Evolutionary conservation across 192 early-diverging fungal species (phyloP), one percentile per base, ranked within the genome.

Genomic region (Gonapodya sp.): DNA sequence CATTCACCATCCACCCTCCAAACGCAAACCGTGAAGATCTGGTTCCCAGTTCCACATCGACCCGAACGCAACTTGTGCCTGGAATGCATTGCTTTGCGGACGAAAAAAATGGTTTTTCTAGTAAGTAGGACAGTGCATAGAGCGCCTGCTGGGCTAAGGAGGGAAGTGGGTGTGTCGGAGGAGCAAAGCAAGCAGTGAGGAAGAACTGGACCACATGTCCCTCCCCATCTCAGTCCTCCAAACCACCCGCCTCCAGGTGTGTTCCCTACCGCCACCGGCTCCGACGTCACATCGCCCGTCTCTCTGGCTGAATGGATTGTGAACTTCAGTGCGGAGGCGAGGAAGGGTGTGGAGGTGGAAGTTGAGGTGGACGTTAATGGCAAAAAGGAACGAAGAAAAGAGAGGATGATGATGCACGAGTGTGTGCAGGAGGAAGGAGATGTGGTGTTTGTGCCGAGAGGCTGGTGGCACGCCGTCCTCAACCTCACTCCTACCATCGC

Each of bases 381-480:
- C 46, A 16, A 8, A 8, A 8, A 24, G 8, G 46, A 16, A 24
- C 46, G 46, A 8, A n/a, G n/a, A n/a, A n/a, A n/a, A n/a, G n/a
- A n/a, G n/a, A n/a, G n/a, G n/a, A n/a, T n/a, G n/a, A n/a, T n/a
- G n/a, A 87, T 91, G 2, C 78, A 89, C 35, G 92, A 93, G 80
- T 87, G 89, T 2, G 86, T 92, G 18, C 93, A 92, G 82, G 78
- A 86, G 32, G 88, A 87, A 18, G 93, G 93, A 18, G 93, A 94
- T 79, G 80, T 93, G 73, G 84, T 93, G 80, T 93, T 91, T 85
- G 92, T 94, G 0, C 93, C 93, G 0, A 80, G 86, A 35, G 90
- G 86, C 31, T 94, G 93, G 93, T 94, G 92, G 92, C 93, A 94
- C 85, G 86, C 85, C 35, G 93, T 94, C 73, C 87, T 94, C 79